Conservation (phyloP, 805 yeast genomes). For the Barnettozyma wickerhamii region DNA sequence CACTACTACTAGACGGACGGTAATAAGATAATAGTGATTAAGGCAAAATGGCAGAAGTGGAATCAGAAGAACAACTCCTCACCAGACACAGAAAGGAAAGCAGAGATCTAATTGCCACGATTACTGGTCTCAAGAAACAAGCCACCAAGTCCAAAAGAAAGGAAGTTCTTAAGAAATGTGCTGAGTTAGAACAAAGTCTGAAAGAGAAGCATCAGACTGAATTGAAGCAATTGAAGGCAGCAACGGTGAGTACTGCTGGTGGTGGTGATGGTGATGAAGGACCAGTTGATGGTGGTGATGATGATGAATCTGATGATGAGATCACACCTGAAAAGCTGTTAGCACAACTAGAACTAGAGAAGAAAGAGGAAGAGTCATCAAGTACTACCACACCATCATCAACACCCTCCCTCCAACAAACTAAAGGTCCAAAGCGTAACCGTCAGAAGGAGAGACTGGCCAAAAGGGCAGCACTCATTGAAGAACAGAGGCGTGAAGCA, state of each 20-base stretch:
- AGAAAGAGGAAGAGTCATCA: conserved; percentile 21
- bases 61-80: conserved; percentile 44
- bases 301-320: conserved; percentile 38
- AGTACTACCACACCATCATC: conserved; percentile 10
- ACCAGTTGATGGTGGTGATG: conserved; percentile 2
- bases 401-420: conserved; percentile 27
- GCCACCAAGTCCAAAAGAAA: conserved; percentile 77
- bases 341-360: conserved; percentile 48
- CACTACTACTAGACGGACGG: neutral
- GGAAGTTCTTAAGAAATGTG: conserved; percentile 56
- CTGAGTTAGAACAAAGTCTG: conserved; percentile 52
- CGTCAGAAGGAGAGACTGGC: conserved; percentile 84
- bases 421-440: conserved; percentile 52
- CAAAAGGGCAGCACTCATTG: conserved; percentile 65
- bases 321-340: conserved; percentile 65
- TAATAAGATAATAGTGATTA: neutral
- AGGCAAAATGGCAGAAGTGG: conserved; percentile 21
- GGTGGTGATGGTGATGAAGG: neutral
- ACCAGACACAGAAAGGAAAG: conserved; percentile 66
- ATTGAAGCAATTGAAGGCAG: conserved; percentile 21
- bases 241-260: neutral
- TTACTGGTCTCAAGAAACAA: conserved; percentile 77
- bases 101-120: conserved; percentile 58
- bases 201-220: conserved; percentile 54
- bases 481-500: conserved; percentile 62